Base-by-base conservation (phyloP, 495 filamentous ascomycete genomes). In the Apiosordaria backusii region DNA sequence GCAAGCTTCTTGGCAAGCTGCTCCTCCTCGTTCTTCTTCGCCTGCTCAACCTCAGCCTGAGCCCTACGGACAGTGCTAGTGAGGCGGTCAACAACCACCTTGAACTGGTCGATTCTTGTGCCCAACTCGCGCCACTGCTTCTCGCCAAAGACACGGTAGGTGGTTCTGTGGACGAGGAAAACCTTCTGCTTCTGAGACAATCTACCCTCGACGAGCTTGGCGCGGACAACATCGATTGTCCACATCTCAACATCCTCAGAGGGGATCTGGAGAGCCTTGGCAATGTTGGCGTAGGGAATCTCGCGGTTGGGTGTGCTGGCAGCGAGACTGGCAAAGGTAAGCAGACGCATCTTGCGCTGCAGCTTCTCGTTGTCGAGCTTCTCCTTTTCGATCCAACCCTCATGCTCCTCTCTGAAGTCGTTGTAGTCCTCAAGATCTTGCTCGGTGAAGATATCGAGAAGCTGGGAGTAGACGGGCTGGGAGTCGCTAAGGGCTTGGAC, bases 121-220 rank as follows among this genome's bases (percentile, higher is more conserved):
- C 91, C 92, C 22, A 99, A 88, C 82, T 98, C 93, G 61, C 89
- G 87, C 96, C 96, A 99, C 81, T 99, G 95, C 83, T 93, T 96
- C 85, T 97, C 91, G 65, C 92, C 92, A 72, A 99, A 98, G 25
- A 97, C 94, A 27, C 95, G 86, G 84, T 97, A 97, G 64, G 92
- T 96, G 68, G 90, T 91, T 67, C 92, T 85, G 81, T 99, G 95
- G 54, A 99, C 91, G 16, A 97, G 82, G 84, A 99, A 98, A 26
- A 92, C 89, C 74, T 92, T 87, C 68, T 91, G 91, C 71, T 92
- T 85, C 81, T 99, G 95, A 23, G 88, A 91, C 60, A 99, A 84
- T 78, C 95, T 93, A 67, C 95, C 95, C 81, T 99, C 95, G 61
- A 98, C 90, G 21, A 99, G 88, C 40, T 91, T 91, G 52, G 93